Base-by-base conservation (phyloP, 257 asterid genomes). In the Paulownia fortunei region DNA sequence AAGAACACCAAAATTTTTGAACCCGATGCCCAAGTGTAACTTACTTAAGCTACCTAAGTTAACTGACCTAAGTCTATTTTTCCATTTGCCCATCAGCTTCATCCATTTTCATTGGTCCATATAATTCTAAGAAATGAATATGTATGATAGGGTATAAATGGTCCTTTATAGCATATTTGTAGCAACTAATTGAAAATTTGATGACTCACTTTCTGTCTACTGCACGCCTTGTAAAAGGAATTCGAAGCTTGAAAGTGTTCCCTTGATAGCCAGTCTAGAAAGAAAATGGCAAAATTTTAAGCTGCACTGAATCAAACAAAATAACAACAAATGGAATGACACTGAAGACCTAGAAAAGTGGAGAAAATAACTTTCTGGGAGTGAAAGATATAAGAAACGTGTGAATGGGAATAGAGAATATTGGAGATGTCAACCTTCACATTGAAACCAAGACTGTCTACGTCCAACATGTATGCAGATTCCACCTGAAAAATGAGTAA, bases 371-470 rank as follows among this genome's bases (percentile, higher is more conserved):
- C 4, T 61, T 60, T 30, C 73, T 18, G 7, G 63, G 72, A 54
- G 46, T 16, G 39, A 51, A 73, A 44, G 30, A 70, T 56, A 15
- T 59, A 30, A 26, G 73, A 30, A 47, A 69, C 42, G 41, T 52
- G 37, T 24, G 24, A 51, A n/a, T n/a, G n/a, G n/a, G n/a, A n/a
- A n/a, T n/a, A n/a, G n/a, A n/a, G n/a, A n/a, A n/a, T n/a, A n/a
- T n/a, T n/a, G n/a, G n/a, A n/a, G n/a, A n/a, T n/a, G n/a, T n/a
- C n/a, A 82, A 91, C 98, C 98, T 93, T 88, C 64, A 88, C 98
- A 74, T 84, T 88, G n/a, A 93, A 88, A 73, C 97, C 97, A 59
- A 93, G 92, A 77, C 96, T 93, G 84, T 93, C 98, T 30, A 90
- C 82, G 27, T 91, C 96, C 87, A 93, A 71, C 83, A 93, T 91